Conservation (phyloP, 2,329 filamentous ascomycete genomes). For the Aspergillus pseudoviridinutans region DNA sequence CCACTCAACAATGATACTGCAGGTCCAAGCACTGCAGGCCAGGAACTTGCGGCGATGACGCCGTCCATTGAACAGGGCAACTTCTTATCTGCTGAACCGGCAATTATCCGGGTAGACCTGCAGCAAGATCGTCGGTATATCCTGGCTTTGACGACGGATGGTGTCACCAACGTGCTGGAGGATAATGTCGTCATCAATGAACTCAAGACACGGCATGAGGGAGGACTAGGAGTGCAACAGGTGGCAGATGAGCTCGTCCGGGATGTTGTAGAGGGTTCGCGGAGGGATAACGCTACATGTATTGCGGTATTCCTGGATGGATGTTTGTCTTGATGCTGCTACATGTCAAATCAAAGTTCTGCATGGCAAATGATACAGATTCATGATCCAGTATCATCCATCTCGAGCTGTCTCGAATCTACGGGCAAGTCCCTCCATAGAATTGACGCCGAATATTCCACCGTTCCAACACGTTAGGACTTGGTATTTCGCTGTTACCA, state of each 20-base stretch:
- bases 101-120: not conserved
- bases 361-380: not conserved
- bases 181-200: conserved; percentile 1
- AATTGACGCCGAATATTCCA: too few species aligned
- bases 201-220: not conserved
- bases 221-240: conserved; percentile 1
- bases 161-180: conserved; percentile 4
- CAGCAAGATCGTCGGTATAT: conserved; percentile 2
- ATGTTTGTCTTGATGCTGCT: not conserved
- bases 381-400: not conserved
- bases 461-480: too few species aligned
- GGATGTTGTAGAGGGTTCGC: not conserved
- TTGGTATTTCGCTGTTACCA: too few species aligned
- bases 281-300: conserved; percentile 9
- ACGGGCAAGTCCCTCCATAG: too few species aligned
- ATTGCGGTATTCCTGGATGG: conserved; percentile 6
- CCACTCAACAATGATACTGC: conserved; percentile 2
- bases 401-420: not conserved
- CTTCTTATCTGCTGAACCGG: conserved; percentile 3
- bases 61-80: not conserved
- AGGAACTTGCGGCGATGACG: not conserved
- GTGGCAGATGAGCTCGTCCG: not conserved
- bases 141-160: conserved; percentile 5
- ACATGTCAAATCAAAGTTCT: too few species aligned
- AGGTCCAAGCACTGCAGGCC: not conserved